Evolutionary conservation across 2,329 filamentous ascomycete species (phyloP).

Genomic region (Aspergillus pseudoglaucus): DNA sequence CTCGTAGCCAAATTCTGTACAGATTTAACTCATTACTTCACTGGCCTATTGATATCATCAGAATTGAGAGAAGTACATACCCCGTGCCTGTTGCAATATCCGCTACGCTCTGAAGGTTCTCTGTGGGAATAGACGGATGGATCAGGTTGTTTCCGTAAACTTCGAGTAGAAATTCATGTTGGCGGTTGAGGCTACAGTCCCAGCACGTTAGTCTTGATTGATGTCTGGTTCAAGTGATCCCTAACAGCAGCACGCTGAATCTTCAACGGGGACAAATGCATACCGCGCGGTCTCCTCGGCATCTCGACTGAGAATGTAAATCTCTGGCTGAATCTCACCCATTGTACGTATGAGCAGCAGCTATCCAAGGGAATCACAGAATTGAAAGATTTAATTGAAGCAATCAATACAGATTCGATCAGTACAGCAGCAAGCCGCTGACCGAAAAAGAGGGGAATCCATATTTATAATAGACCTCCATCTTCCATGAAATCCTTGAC

Average conservation of each 20-base stretch:
- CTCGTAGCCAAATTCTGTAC: conserved; percentile 19
- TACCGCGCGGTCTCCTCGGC: conserved; percentile 17
- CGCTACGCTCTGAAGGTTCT: conserved; percentile 13
- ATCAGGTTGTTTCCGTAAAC: conserved; percentile 14
- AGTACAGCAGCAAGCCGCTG: too few relatives aligned
- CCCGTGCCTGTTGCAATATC: conserved; percentile 26
- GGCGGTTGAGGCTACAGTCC: conserved; percentile 14
- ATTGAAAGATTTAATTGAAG: too few relatives aligned
- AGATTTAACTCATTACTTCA: neutral
- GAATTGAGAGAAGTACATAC: conserved; percentile 6
- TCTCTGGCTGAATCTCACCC: neutral
- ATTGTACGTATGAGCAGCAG: neutral
- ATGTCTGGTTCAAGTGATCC: neutral
- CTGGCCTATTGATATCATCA: neutral
- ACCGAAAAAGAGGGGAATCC: too few relatives aligned
- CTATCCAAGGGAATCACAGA: too few relatives aligned
- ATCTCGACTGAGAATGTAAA: conserved; percentile 17
- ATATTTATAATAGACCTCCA: too few relatives aligned
- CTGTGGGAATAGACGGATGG: conserved; percentile 19
- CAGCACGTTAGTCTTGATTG: neutral
- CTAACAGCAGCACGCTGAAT: neutral
- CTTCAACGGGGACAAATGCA: neutral
- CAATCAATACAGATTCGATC: too few relatives aligned
- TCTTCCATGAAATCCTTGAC: too few relatives aligned
- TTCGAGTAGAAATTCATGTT: conserved; percentile 19